Base-by-base conservation (phyloP, 129 eudicot genomes). In the Saposhnikovia divaricata region DNA sequence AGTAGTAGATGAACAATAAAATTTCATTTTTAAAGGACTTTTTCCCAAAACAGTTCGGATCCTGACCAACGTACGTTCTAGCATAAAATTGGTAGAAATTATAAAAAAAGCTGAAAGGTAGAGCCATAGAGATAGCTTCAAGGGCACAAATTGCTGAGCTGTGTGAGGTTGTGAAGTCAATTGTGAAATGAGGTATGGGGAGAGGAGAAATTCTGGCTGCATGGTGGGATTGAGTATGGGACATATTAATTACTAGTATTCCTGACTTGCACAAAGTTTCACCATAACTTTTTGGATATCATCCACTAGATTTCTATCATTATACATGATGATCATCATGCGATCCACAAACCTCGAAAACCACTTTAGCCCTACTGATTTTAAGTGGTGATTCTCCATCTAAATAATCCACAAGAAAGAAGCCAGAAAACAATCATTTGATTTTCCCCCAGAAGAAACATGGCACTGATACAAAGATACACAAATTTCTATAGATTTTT, bases 191-290 rank as follows among this genome's bases (percentile, higher is more conserved):
- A 66, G 76, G 75, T 79, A 79, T 68, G 81, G 76, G 81, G 47
- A 79, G 82, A 80, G 40, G 50, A 44, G 78, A 37, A 51, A 18
- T 72, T 21, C 28, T 51, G n/a, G 82, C 45, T 69, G 82, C 82
- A 79, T 37, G 77, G 82, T 71, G 77, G 74, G 77, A 28, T 50
- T 69, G 55, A 37, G 82, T 72, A 80, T 80, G 82, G 82, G 82
- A 72, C 72, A 80, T n/a, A 80, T 80, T 72, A 23, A 80, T 51
- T 80, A n/a, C n/a, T n/a, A 43, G 57, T 51, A 68, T 51, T 40
- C 43, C 59, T 80, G 83, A 80, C 83, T 55, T 53, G 78, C 82
- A 80, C 78, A 80, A 55, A 79, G 43, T 72, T 55, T 53, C 78
- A 51, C 72, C 77, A 51, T 73, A 57, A 42, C 78, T 59, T 51